Evolutionary conservation across 768 basidiomycete species (phyloP).

Genomic region (Auriscalpium microsporum): DNA sequence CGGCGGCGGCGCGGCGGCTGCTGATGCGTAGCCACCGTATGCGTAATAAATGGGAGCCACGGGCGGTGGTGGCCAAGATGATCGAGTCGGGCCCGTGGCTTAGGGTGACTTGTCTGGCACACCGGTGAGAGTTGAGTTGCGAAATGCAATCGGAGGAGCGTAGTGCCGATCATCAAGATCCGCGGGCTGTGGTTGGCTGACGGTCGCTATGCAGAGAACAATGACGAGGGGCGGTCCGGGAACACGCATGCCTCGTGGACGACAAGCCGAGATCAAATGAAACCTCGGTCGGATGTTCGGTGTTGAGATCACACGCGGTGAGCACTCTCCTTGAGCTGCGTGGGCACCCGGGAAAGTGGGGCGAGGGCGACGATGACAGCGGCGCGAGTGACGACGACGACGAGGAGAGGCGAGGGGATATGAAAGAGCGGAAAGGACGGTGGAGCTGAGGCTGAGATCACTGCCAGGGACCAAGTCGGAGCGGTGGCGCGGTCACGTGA

Average conservation of each 20-base stretch:
- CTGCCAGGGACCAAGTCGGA: not conserved
- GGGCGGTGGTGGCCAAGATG: too few species aligned
- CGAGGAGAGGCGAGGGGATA: too few species aligned
- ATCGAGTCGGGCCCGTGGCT: not conserved
- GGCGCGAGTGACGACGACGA: too few species aligned
- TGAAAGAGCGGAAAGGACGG: not conserved
- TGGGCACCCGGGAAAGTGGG: too few species aligned
- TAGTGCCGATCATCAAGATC: not conserved
- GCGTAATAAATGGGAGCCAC: not conserved
- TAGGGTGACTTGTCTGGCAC: not conserved
- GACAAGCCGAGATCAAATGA: too few species aligned
- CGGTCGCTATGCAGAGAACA: not conserved
- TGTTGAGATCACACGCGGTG: too few species aligned
- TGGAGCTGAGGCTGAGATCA: not conserved
- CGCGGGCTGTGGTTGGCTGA: not conserved
- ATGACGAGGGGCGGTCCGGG: not conserved
- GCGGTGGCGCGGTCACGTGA: slow-evolving; percentile 10
- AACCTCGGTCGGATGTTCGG: too few species aligned
- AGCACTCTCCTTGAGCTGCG: too few species aligned
- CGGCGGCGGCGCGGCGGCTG: not conserved
- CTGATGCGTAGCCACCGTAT: too few species aligned
- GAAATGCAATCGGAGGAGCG: too few species aligned
- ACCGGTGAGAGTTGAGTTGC: not conserved
- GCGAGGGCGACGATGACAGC: too few species aligned
- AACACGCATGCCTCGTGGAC: too few species aligned